Evolutionary conservation across 805 yeast species (phyloP), one percentile per base, ranked within the genome.

Genomic region (Candida xyloterini): DNA sequence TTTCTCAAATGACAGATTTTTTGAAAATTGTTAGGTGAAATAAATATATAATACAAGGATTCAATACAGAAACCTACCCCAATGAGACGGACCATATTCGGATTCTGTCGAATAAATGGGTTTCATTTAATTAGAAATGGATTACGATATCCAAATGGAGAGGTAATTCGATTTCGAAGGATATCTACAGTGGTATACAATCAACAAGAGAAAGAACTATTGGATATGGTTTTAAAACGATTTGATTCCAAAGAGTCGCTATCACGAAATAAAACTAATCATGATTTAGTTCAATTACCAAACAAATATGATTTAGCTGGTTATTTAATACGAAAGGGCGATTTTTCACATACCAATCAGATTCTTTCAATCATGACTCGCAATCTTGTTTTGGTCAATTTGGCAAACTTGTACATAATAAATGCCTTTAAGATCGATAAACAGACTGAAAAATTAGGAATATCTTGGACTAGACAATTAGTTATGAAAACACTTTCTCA

Each of bases 231-330:
- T 15, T 15, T 33, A 22, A 10, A 11, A 18, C 25, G n/a, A 7
- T 15, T 36, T 15, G 26, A 16, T n/a, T 7, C 10, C 6, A 27
- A 27, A 3, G 25, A 23, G 25, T 11, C 20, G 2, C 3, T 10
- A 11, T 31, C 35, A 6, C 18, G 27, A 31, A 15, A 27, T 7
- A 10, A 22, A 4, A 10, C 37, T 13, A 38, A 37, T 15, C 24
- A 26, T 15, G 15, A 34, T 10, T 16, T 44, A 3, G 15, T 21
- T n/a, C 20, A 13, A 15, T 29, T 48, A 11, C 52, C 52, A 4
- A 48, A 48, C 27, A 42, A 30, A 27, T 15, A 37, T 25, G 50
- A 46, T 33, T n/a, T 49, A 15, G 14, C 43, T 3, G 43, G 44
- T 6, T 40, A 43, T 36, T 24, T 49, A 18, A 14, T 38, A 15